phyloP scores from a whole-genome alignment of 106 monocot genomes.

The Posidonia australis region DNA sequence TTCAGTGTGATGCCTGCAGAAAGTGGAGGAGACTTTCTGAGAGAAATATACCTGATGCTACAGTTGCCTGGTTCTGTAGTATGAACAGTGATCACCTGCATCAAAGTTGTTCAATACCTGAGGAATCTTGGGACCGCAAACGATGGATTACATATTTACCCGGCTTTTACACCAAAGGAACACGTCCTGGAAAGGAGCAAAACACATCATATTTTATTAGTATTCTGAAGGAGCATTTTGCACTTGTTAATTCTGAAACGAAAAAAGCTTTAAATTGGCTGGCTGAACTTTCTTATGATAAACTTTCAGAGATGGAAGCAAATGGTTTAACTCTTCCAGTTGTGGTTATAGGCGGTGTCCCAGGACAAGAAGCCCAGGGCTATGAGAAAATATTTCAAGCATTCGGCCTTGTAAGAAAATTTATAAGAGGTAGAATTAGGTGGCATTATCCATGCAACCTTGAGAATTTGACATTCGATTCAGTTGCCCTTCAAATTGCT shows the following conservation, averaged over 20 bases:
- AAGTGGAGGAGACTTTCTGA: slow-evolving; percentile 77
- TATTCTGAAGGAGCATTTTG: slow-evolving; percentile 64
- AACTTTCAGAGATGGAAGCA: slow-evolving; percentile 64
- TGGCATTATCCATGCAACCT: slow-evolving; percentile 81
- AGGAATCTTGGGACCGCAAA: slow-evolving; percentile 68
- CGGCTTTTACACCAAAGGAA: slow-evolving; percentile 79
- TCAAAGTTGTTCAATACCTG: slow-evolving; percentile 59
- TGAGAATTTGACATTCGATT: slow-evolving; percentile 81
- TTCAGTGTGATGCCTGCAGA: slow-evolving; percentile 94
- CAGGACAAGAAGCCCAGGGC: slow-evolving; percentile 15
- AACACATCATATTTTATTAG: slow-evolving; percentile 67
- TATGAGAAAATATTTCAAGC: slow-evolving; percentile 78
- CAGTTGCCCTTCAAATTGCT: slow-evolving; percentile 60
- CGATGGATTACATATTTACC: slow-evolving; percentile 68
- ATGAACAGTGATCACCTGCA: slow-evolving; percentile 61
- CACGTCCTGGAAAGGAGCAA: slow-evolving; percentile 43
- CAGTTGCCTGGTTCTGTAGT: slow-evolving; percentile 82
- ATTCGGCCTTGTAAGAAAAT: slow-evolving; percentile 78
- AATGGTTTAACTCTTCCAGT: slow-evolving; percentile 56
- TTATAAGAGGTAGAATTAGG: slow-evolving; percentile 30
- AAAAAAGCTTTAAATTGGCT: slow-evolving; percentile 80
- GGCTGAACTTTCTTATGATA: slow-evolving; percentile 44
- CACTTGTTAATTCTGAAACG: slow-evolving; percentile 43
- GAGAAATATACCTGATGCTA: slow-evolving; percentile 37
- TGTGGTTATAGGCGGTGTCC: slow-evolving; percentile 11